Conservation (phyloP, 805 yeast species). For the Yarrowia osloensis region DNA sequence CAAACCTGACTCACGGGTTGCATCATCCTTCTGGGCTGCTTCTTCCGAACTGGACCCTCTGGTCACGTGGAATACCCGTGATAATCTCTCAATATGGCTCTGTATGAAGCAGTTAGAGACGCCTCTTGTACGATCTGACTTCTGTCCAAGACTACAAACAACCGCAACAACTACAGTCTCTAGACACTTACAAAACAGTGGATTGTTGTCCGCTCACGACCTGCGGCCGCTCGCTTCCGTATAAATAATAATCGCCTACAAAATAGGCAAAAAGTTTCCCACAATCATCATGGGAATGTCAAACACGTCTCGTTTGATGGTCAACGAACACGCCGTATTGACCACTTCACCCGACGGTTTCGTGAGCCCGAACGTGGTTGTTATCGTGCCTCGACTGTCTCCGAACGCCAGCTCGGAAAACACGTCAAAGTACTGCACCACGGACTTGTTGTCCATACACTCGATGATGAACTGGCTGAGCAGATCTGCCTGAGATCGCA, state of each 20-base stretch:
- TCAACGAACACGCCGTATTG: constrained; percentile 79
- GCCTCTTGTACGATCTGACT: too few relatives aligned
- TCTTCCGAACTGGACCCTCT: too few relatives aligned
- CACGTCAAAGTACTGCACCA: constrained; percentile 68
- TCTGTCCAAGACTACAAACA: too few relatives aligned
- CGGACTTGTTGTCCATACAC: constrained; percentile 77
- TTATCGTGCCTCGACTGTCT: constrained; percentile 46
- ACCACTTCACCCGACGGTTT: constrained; percentile 47
- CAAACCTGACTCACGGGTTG: too few relatives aligned
- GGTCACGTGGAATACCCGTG: too few relatives aligned
- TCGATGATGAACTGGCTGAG: constrained; percentile 72
- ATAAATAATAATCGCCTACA: too few relatives aligned
- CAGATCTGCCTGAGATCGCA: constrained; percentile 59
- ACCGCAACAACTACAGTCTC: too few relatives aligned
- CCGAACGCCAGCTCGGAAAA: constrained; percentile 76
- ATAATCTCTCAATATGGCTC: too few relatives aligned
- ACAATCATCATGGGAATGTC: constrained; percentile 82
- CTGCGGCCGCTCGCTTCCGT: background rate
- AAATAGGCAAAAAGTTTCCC: constrained; percentile 52
- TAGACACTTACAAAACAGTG: too few relatives aligned
- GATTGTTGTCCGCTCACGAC: background rate
- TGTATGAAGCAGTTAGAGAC: too few relatives aligned
- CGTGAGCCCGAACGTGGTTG: constrained; percentile 46
- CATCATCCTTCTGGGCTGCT: too few relatives aligned
- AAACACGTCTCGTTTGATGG: constrained; percentile 78